phyloP scores from a whole-genome alignment of 805 yeast genomes.

The Danielia oregonensis region DNA sequence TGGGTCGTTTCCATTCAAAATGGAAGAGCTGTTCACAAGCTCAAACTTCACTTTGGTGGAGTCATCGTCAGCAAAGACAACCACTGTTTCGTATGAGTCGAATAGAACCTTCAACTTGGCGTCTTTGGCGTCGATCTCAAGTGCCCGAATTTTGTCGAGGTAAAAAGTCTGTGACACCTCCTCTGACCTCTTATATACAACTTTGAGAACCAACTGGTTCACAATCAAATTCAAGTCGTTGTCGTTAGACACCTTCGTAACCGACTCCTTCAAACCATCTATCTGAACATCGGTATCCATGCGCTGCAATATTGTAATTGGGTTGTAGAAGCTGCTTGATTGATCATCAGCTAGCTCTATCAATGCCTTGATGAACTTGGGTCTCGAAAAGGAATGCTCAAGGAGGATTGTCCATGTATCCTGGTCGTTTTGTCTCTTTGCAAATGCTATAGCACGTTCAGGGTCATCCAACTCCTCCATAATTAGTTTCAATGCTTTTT shows the following conservation, averaged over 20 bases:
- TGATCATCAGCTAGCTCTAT: slow-evolving; percentile 64
- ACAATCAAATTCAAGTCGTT: slow-evolving; percentile 53
- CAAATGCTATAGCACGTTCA: slow-evolving; percentile 74
- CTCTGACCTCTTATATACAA: slow-evolving; percentile 31
- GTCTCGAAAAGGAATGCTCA: slow-evolving; percentile 64
- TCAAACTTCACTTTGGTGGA: slow-evolving; percentile 3
- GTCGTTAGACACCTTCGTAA: slow-evolving; percentile 59
- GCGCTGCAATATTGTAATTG: slow-evolving; percentile 61
- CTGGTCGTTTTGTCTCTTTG: slow-evolving; percentile 58
- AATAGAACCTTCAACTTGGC: slow-evolving; percentile 17
- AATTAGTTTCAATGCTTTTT: slow-evolving; percentile 71
- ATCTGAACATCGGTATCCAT: slow-evolving; percentile 63
- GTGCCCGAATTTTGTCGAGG: slow-evolving; percentile 22
- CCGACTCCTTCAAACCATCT: slow-evolving; percentile 58
- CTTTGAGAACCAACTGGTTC: slow-evolving; percentile 47
- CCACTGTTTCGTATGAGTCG: slow-evolving; percentile 26
- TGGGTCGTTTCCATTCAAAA: no score
- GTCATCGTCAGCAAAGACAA: slow-evolving; percentile 12
- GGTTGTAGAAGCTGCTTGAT: slow-evolving; percentile 44
- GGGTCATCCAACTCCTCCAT: slow-evolving; percentile 78
- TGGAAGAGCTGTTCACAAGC: slow-evolving; percentile 5
- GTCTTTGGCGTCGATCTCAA: slow-evolving; percentile 20
- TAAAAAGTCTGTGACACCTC: slow-evolving; percentile 21
- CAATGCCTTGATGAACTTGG: slow-evolving; percentile 72
- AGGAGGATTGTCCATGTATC: slow-evolving; percentile 82